These are phyloP conservation scores for Musa acuminata DNA, from an alignment of 176 grass and related monocot species.

Conservation along the genomic window DNA sequence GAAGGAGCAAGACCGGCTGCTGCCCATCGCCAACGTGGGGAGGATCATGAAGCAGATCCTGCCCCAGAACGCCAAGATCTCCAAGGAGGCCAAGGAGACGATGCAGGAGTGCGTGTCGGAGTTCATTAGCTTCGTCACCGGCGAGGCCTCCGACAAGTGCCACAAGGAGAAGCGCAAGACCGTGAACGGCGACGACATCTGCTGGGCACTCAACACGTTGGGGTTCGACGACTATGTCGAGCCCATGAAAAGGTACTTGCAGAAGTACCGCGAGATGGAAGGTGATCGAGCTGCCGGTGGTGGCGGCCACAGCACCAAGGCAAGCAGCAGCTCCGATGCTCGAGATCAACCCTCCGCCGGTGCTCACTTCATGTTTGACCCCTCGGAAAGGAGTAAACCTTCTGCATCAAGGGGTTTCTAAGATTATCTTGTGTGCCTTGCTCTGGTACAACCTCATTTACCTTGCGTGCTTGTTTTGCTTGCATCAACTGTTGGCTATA, in stretches of 20 bases:
- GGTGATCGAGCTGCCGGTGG: neutral
- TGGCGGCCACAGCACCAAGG: neutral
- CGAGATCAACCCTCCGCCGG: neutral
- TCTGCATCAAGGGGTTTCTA: neutral
- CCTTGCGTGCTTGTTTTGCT: neutral
- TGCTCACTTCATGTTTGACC: neutral
- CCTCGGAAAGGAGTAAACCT: neutral
- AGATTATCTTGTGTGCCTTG: neutral
- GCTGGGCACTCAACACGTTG: constrained; percentile 11
- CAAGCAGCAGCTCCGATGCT: neutral
- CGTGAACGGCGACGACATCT: constrained; percentile 20
- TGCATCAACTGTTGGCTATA: neutral
- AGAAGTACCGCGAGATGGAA: constrained; percentile 5
- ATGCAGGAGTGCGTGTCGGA: constrained; percentile 73
- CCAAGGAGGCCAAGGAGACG: constrained; percentile 71
- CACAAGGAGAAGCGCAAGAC: constrained; percentile 20
- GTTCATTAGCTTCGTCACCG: constrained; percentile 78
- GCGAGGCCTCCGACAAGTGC: constrained; percentile 32
- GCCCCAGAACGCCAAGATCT: constrained; percentile 54
- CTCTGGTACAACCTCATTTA: neutral
- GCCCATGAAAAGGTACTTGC: constrained; percentile 12
- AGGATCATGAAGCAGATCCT: constrained; percentile 20
- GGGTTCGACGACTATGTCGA: constrained; percentile 13
- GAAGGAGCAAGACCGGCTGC: constrained; percentile 14
- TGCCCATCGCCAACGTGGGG: constrained; percentile 18